phyloP scores from a whole-genome alignment of 768 basidiomycete species.

The Suillus paluster region DNA sequence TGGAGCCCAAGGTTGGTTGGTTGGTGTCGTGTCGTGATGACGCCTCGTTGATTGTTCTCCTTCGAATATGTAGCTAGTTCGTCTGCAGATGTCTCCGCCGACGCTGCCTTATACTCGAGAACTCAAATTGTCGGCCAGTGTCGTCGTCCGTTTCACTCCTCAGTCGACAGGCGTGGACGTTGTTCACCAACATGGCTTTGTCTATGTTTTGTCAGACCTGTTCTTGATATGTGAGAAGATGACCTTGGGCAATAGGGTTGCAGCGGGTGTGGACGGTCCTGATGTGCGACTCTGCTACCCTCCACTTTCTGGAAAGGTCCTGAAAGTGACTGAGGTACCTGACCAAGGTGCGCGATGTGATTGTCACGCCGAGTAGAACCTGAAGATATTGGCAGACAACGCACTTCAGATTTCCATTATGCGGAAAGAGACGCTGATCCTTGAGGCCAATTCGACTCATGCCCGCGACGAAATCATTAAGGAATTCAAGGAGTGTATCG shows the following conservation, averaged over 20 bases:
- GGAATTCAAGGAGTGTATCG: conserved; percentile 84
- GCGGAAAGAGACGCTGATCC: conserved; percentile 80
- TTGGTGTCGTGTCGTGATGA: conserved; percentile 3
- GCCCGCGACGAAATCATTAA: conserved; percentile 64
- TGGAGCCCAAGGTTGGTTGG: conserved; percentile 80
- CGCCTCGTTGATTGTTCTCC: conserved; percentile 9
- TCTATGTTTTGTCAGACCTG: conserved; percentile 91
- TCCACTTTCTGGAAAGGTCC: conserved; percentile 92
- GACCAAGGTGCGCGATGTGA: conserved; percentile 55
- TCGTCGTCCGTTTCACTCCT: conserved; percentile 77
- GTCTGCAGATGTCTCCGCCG: conserved; percentile 87
- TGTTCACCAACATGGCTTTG: conserved; percentile 74
- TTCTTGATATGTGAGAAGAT: conserved; percentile 91
- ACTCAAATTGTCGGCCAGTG: conserved; percentile 73
- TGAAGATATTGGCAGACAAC: conserved; percentile 55
- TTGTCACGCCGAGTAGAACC: conserved; percentile 7
- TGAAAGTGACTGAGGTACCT: conserved; percentile 66
- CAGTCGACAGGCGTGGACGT: conserved; percentile 75
- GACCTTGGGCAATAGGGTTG: conserved; percentile 61
- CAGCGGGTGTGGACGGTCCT: conserved; percentile 55
- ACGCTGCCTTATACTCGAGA: conserved; percentile 77
- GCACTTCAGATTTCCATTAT: conserved; percentile 80
- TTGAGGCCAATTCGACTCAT: conserved; percentile 63
- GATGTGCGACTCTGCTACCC: conserved; percentile 96
- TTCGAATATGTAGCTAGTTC: conserved; percentile 64